Percentiles rank a stretch among this genome's conserved stretches.
phyloP scores from a whole-genome alignment of 805 yeast species.

The Ogataea trehaloabstinens region DNA sequence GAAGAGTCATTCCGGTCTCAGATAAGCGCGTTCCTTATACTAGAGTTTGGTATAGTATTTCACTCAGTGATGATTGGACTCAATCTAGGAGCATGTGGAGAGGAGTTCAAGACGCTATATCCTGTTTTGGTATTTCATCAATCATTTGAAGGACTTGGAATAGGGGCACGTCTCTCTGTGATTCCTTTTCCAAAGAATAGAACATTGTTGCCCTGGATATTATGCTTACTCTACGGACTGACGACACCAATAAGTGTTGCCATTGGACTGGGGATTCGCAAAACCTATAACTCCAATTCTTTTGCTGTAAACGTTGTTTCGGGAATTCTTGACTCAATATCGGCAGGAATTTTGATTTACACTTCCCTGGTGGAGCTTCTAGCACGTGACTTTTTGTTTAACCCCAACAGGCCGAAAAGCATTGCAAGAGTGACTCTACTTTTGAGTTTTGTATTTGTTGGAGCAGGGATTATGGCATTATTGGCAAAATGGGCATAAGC shows the following conservation, averaged over 20 bases:
- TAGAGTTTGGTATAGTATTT: constrained; percentile 78
- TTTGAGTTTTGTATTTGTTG: constrained; percentile 49
- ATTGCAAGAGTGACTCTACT: constrained; percentile 50
- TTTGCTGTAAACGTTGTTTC: constrained; percentile 57
- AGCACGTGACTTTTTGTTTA: constrained; percentile 68
- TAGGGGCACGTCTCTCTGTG: constrained; percentile 71
- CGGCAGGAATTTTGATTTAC: constrained; percentile 74
- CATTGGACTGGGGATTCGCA: constrained; percentile 72
- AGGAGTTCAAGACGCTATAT: constrained; percentile 66
- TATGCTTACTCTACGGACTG: constrained; percentile 47
- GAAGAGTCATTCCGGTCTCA: constrained; percentile 41
- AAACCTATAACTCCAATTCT: constrained; percentile 57
- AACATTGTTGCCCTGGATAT: constrained; percentile 53
- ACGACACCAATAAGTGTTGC: constrained; percentile 75
- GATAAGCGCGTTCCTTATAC: constrained; percentile 49
- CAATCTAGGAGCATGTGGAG: constrained; percentile 72
- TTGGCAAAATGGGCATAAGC: constrained; percentile 67
- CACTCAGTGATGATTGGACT: constrained; percentile 82
- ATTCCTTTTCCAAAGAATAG: constrained; percentile 40
- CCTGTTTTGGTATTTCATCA: constrained; percentile 72
- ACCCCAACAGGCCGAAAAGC: constrained; percentile 55
- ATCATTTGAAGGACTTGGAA: constrained; percentile 80
- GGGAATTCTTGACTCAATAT: constrained; percentile 70
- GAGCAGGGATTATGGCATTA: constrained; percentile 72
- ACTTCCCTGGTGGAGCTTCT: constrained; percentile 74